These are phyloP conservation scores for Camelina sativa DNA, from an alignment of 345 rosid genomes.

Conservation along the genomic window DNA sequence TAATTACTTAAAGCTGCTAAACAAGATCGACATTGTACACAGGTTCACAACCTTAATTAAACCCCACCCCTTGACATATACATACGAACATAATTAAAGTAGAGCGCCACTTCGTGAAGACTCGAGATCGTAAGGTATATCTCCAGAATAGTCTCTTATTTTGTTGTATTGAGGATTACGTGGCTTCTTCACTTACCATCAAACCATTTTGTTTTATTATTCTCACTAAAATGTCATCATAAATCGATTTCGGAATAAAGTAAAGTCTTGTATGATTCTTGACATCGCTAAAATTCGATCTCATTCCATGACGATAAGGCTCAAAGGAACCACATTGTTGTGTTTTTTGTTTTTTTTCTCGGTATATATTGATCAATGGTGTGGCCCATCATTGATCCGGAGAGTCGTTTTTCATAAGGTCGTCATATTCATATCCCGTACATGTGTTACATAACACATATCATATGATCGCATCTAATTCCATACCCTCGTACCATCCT, in stretches of 20 bases:
- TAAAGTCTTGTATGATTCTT: constrained; percentile 13
- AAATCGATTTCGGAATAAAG: constrained; percentile 25
- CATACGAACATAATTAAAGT: not conserved
- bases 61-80: not conserved
- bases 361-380: not conserved
- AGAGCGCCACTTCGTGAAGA: constrained; percentile 25
- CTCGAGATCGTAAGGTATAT: constrained; percentile 31
- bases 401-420: constrained; percentile 31
- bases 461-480: constrained; percentile 16
- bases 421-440: constrained; percentile 11
- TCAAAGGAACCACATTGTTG: constrained; percentile 13
- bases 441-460: not conserved
- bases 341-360: not conserved
- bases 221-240: constrained; percentile 13
- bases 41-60: not conserved
- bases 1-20: not conserved
- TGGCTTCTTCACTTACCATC: constrained; percentile 25
- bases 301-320: constrained; percentile 39
- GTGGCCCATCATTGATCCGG: constrained; percentile 32
- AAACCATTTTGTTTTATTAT: not conserved
- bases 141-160: constrained; percentile 4
- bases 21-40: not conserved
- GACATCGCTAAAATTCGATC: constrained; percentile 24
- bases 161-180: constrained; percentile 7
- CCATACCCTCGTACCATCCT: constrained; percentile 12